Percentiles rank a stretch among this genome's conserved stretches.
These are phyloP conservation scores for Ophiognomonia clavigignenti-juglandacearum DNA, from an alignment of 2,329 filamentous ascomycete species.

Conservation along the genomic window DNA sequence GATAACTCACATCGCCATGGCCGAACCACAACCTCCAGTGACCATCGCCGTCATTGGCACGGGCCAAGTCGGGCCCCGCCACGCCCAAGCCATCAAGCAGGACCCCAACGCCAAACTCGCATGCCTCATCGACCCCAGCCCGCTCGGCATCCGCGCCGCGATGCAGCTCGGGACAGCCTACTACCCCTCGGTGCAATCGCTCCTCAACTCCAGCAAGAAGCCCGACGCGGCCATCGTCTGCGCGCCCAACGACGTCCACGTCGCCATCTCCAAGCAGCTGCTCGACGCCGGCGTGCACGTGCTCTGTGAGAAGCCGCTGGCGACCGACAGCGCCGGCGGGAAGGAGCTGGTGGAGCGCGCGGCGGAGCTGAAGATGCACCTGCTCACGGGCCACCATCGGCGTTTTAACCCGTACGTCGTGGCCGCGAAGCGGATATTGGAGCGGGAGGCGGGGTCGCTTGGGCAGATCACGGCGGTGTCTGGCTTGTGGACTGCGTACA, in stretches of 20 bases:
- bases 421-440: conserved; percentile 41
- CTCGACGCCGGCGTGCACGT: conserved; percentile 44
- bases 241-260: conserved; percentile 56
- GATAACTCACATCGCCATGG: neutral
- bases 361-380: conserved; percentile 28
- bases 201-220: conserved; percentile 34
- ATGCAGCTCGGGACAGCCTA: conserved; percentile 19
- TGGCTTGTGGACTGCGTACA: conserved; percentile 49
- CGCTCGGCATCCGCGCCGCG: conserved; percentile 19
- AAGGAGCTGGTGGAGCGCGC: conserved; percentile 25
- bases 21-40: neutral
- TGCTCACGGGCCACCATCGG: conserved; percentile 53
- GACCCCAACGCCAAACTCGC: conserved; percentile 20
- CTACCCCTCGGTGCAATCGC: conserved; percentile 30
- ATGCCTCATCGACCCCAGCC: conserved; percentile 27
- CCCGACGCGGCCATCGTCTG: conserved; percentile 53
- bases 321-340: conserved; percentile 34
- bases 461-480: conserved; percentile 47
- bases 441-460: conserved; percentile 27
- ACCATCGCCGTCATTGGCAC: conserved; percentile 27
- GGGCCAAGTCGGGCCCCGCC: conserved; percentile 27
- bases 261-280: conserved; percentile 42
- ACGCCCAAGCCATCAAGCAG: conserved; percentile 24
- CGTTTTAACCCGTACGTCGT: conserved; percentile 54
- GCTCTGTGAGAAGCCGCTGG: conserved; percentile 54